Evolutionary conservation across 2,329 filamentous ascomycete species (phyloP), one percentile per base, ranked within the genome.

Genomic region (Stemphylium lycopersici): DNA sequence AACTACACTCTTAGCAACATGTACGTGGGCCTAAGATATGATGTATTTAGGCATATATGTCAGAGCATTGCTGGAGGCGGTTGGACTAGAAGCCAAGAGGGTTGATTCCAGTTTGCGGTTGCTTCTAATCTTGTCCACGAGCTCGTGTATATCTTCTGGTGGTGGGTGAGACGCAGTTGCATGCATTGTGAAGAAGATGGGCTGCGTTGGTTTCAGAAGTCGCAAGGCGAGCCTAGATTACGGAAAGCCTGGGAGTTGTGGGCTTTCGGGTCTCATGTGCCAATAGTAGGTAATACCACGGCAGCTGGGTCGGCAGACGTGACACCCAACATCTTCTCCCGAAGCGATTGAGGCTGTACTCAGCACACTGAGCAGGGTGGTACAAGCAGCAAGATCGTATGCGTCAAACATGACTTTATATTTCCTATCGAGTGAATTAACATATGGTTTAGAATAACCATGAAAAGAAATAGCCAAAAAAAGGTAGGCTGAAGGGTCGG

Each of bases 121-220:
- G 48, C 39, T 2, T 20, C 48, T 8, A 50, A 39, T 4, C 22
- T 50, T 10, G 16, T 13, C n/a, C 48, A 50, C 32, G 48, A 50
- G 20, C 40, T 50, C 12, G 33, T 11, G 11, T 39, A 50, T 38
- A 20, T 42, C 6, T 44, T 44, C 33, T 50, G 32, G 39, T 50
- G 24, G 29, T 50, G 38, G 32, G 12, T 32, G 10, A 20, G 38
- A 6, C 16, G 24, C 16, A 3, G 31, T n/a, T 50, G 48, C 33
- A n/a, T 3, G 20, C 20, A 36, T 10, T 44, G 48, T 16, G 13
- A 37, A 26, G 20, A 15, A 4, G 3, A 6, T 2, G 48, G 38
- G 5, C 39, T 22, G 5, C 43, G 48, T 32, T 50, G 22, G 22
- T 43, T 29, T 7, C 24, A 29, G 18, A 20, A 7, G 26, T 31